These are phyloP conservation scores for Neurospora africana DNA, from an alignment of 495 filamentous ascomycete genomes.

Conservation along the genomic window DNA sequence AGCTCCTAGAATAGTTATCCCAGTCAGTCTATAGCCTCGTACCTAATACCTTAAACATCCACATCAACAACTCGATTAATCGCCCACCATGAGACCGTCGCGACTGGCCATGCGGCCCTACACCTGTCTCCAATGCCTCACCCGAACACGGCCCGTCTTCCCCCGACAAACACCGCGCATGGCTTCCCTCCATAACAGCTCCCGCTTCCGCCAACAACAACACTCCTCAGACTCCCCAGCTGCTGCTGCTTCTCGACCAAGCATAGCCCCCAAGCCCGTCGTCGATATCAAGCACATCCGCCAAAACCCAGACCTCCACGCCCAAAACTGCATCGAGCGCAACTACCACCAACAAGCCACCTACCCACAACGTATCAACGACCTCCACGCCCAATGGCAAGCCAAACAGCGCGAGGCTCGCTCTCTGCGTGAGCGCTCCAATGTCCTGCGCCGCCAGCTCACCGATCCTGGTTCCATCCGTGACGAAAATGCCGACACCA, in stretches of 20 bases:
- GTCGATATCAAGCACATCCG: slow-evolving; percentile 86
- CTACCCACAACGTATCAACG: slow-evolving; percentile 58
- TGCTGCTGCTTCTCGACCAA: slow-evolving; percentile 24
- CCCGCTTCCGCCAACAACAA: slow-evolving; percentile 4
- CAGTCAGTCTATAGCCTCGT: background rate
- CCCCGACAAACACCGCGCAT: background rate
- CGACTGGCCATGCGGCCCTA: slow-evolving; percentile 10
- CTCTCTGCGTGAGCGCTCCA: slow-evolving; percentile 46
- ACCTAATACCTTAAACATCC: background rate
- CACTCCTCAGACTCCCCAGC: background rate
- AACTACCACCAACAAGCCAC: slow-evolving; percentile 64
- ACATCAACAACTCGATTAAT: background rate
- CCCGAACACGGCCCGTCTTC: slow-evolving; percentile 2
- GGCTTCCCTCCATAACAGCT: slow-evolving; percentile 2
- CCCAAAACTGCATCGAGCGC: slow-evolving; percentile 69
- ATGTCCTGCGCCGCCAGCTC: slow-evolving; percentile 40
- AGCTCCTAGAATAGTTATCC: background rate
- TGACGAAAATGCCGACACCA: slow-evolving; percentile 21
- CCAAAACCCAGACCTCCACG: slow-evolving; percentile 64
- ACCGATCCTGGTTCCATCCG: slow-evolving; percentile 31
- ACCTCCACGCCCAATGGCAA: slow-evolving; percentile 57
- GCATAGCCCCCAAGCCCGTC: slow-evolving; percentile 68
- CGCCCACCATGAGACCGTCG: slow-evolving; percentile 14
- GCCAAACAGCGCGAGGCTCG: slow-evolving; percentile 43
- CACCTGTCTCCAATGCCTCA: slow-evolving; percentile 23